phyloP scores from a whole-genome alignment of 148 eudicot species.

The Vaccinium corymbosum region DNA sequence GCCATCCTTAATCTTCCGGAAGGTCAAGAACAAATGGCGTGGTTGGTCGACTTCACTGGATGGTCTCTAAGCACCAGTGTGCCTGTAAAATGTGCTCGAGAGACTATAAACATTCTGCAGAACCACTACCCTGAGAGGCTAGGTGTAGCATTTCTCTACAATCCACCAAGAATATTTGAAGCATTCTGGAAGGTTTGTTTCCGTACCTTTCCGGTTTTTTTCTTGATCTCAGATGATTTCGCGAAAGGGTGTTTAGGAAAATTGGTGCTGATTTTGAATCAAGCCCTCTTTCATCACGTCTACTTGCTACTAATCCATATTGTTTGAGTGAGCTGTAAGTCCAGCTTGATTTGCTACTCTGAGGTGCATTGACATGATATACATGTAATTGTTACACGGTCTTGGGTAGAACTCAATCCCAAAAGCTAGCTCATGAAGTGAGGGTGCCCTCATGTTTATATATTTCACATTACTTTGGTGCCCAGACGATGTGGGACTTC shows the following conservation, averaged over 20 bases:
- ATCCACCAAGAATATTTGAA: constrained; percentile 60
- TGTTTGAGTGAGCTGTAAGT: background rate
- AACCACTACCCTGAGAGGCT: constrained; percentile 71
- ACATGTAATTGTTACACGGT: background rate
- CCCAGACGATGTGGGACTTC: no score
- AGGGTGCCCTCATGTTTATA: no score
- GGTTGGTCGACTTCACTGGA: constrained; percentile 72
- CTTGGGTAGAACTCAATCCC: no score
- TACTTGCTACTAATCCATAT: background rate
- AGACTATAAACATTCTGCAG: constrained; percentile 51
- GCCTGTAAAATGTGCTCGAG: constrained; percentile 56
- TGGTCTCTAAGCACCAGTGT: constrained; percentile 56
- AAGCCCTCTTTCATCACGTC: background rate
- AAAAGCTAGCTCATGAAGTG: no score
- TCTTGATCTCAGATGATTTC: background rate
- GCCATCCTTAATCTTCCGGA: constrained; percentile 69
- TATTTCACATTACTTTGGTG: no score
- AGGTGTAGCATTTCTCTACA: constrained; percentile 58
- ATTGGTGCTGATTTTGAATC: background rate
- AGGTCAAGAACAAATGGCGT: constrained; percentile 65
- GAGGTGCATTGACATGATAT: background rate
- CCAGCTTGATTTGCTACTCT: background rate
- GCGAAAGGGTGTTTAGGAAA: background rate
- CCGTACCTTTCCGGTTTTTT: background rate
- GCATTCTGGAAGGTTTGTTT: constrained; percentile 62